Evolutionary conservation across 768 basidiomycete genomes (phyloP).

Genomic region (Tricholoma sp.): DNA sequence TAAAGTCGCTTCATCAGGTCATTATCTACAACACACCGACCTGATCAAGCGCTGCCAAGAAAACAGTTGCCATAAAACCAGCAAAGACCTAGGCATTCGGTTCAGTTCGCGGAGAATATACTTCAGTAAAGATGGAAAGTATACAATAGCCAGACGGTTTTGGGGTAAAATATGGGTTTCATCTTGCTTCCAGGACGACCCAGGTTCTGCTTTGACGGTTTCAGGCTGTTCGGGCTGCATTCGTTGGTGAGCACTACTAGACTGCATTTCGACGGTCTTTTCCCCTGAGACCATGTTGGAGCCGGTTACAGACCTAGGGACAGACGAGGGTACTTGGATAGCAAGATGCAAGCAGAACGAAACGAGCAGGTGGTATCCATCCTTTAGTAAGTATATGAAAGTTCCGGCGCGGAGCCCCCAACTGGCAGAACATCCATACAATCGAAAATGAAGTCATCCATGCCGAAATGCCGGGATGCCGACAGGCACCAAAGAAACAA

Average conservation of each 20-base stretch:
- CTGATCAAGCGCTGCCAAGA: conserved; percentile 58
- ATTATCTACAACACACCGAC: conserved; percentile 22
- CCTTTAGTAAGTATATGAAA: conserved; percentile 6
- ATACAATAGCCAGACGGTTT: conserved; percentile 43
- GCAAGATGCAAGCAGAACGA: not conserved
- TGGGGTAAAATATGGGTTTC: conserved; percentile 56
- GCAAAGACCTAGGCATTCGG: conserved; percentile 34
- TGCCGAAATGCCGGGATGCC: conserved; percentile 28
- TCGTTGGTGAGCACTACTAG: conserved; percentile 4
- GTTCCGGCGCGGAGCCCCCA: too few species aligned
- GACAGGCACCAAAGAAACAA: not conserved
- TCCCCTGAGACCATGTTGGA: conserved; percentile 12
- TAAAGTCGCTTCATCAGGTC: not conserved
- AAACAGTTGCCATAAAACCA: conserved; percentile 40
- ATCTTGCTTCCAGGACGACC: conserved; percentile 48
- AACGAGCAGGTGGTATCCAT: conserved; percentile 8
- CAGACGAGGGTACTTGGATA: not conserved
- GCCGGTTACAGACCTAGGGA: not conserved
- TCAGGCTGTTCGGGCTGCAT: not conserved
- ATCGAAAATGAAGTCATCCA: conserved; percentile 9
- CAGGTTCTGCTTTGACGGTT: conserved; percentile 28
- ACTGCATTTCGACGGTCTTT: not conserved
- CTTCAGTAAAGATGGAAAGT: conserved; percentile 8
- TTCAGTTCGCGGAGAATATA: not conserved
- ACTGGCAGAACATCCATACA: too few species aligned